These are phyloP conservation scores for Leccinellum luteum DNA, from an alignment of 768 basidiomycete genomes.

Conservation along the genomic window DNA sequence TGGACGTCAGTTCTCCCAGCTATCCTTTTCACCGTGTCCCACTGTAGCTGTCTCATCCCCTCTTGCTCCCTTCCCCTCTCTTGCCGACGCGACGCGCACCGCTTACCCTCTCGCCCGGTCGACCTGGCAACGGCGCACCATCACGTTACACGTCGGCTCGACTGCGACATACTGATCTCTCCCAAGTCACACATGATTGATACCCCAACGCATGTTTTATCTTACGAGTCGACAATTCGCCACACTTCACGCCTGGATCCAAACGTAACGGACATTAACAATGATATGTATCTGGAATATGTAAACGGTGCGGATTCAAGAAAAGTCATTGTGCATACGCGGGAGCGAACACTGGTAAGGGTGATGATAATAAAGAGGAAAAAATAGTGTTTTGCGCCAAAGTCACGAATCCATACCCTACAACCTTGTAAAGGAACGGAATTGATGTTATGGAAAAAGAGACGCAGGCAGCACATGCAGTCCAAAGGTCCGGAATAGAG, in stretches of 20 bases:
- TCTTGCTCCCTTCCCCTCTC: neutral
- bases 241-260: neutral
- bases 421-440: neutral
- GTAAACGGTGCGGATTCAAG: neutral
- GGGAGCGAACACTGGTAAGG: neutral
- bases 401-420: neutral
- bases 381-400: neutral
- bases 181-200: neutral
- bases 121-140: neutral
- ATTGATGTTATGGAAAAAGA: constrained; percentile 4
- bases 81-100: neutral
- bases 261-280: neutral
- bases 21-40: neutral
- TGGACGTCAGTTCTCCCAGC: neutral
- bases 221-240: neutral
- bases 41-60: neutral
- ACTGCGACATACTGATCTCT: neutral
- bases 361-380: neutral
- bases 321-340: constrained; percentile 1
- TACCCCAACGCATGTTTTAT: neutral
- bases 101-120: neutral
- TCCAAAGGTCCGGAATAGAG: neutral
- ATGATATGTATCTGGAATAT: neutral
- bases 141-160: neutral
- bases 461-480: constrained; percentile 3